Evolutionary conservation across 441 rosid genomes (phyloP), one percentile per base, ranked within the genome.

Genomic region (Macaranga tanarius): DNA sequence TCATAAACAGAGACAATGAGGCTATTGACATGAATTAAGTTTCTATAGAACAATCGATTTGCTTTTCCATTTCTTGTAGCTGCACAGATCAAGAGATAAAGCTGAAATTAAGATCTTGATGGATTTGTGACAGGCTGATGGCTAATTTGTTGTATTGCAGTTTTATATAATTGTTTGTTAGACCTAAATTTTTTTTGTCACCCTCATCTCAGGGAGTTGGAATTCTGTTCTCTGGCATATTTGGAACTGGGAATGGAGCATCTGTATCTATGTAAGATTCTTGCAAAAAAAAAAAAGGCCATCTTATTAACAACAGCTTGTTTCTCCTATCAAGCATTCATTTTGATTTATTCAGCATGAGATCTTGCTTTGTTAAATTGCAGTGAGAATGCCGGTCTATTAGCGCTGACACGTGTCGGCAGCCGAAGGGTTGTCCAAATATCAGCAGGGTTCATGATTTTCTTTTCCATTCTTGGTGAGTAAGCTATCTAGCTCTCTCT

Each of bases 381-480:
- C 85, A 95, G 99, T 6, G 99, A 95, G 76, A 95, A 95, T 77
- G 95, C 95, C 11, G 98, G 98, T 75, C 75, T 95, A 70, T 84
- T 95, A 84, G 97, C 93, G 42, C 64, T 90, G 72, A 96, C 99
- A 23, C 90, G 93, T 11, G 96, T 93, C 76, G 99, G 99, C 66
- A 96, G 94, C 68, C 83, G 97, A 81, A 87, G 98, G 64, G 99
- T 96, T 34, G 95, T 96, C 62, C 97, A 96, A 74, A 93, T 96
- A 69, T 88, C 99, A 16, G 97, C 97, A 0, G 97, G 90, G 47
- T 93, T 95, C 82, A 96, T 93, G 99, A 92, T 96, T 52, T 96
- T 96, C 91, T 96, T 96, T 85, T 96, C 97, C 64, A 82, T 93
- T 71, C 94, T 94, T 20, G 97, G 99, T 92, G 62, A 50, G 79